Evolutionary conservation across 495 filamentous ascomycete species (phyloP).

Genomic region (Cercophora newfieldiana): DNA sequence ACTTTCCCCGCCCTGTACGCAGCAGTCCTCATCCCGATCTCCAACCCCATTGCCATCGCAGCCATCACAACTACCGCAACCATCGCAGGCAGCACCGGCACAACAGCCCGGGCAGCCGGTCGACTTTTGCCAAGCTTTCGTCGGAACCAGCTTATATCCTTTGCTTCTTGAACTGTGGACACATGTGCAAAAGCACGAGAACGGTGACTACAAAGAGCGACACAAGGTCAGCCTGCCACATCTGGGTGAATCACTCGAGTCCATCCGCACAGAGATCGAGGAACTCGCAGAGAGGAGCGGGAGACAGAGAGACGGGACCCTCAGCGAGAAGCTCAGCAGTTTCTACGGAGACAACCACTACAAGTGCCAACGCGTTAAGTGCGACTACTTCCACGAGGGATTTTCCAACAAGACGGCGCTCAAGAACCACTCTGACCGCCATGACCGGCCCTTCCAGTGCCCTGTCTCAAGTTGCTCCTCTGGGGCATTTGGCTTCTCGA

Average conservation of each 20-base stretch:
- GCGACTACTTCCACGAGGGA: constrained; percentile 47
- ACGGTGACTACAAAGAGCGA: constrained; percentile 17
- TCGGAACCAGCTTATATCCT: constrained; percentile 18
- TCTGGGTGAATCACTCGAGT: constrained; percentile 26
- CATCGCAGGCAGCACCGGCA: neutral
- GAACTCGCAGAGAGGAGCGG: constrained; percentile 5
- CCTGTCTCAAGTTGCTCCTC: constrained; percentile 30
- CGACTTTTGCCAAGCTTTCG: constrained; percentile 14
- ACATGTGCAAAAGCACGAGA: constrained; percentile 26
- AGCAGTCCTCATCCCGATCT: constrained; percentile 3
- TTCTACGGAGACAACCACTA: constrained; percentile 41
- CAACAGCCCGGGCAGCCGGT: neutral
- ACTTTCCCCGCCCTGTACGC: neutral
- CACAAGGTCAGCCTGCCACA: constrained; percentile 21
- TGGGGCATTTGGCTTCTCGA: constrained; percentile 38
- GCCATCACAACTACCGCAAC: neutral
- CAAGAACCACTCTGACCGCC: constrained; percentile 37
- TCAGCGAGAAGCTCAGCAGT: constrained; percentile 14
- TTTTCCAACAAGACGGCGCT: constrained; percentile 33
- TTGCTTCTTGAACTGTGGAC: constrained; percentile 25
- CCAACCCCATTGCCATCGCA: neutral
- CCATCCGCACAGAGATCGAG: constrained; percentile 33
- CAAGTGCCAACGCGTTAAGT: constrained; percentile 45
- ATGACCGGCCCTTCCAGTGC: constrained; percentile 45
- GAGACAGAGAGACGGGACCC: neutral